Base-by-base conservation (phyloP, 75 land plant genomes). In the Isoetes taiwanensis region DNA sequence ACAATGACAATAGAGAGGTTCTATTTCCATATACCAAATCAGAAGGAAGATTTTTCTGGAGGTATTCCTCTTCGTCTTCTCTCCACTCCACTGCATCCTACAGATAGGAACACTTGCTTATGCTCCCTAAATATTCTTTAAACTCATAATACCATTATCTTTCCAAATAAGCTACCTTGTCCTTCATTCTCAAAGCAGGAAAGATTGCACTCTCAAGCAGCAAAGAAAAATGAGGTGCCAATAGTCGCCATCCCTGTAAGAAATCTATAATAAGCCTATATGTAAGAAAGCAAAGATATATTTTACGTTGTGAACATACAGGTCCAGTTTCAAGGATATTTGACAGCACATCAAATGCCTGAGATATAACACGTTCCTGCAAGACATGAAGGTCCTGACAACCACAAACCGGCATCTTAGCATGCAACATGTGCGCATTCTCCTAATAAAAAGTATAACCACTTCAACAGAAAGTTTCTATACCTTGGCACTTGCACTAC, bases 191-290 rank as follows among this genome's bases (percentile, higher is more conserved):
- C 34, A 88, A 68, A 40, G 85, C 71, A 35, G 95, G 85, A 40
- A 88, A 84, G 35, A 88, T 84, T n/a, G 82, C 89, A 56, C 41
- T 43, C 38, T 88, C 90, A 64, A 88, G 38, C 53, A 88, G 57
- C 11, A 57, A 63, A 37, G 78, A 69, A 65, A 88, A 84, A 63
- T 78, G 76, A 14, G 90, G 73, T 35, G 95, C 76, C 64, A 88
- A 77, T 38, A 84, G 56, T 58, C 90, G 77, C 95, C 95, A 88
- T 39, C 95, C 95, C 95, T 88, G 79, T 31, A 34, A 11, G n/a
- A 28, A 52, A 17, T n/a, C n/a, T n/a, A n/a, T n/a, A n/a, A n/a
- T n/a, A n/a, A n/a, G 39, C 39, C 39, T 6, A 3, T 11, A 21
- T 41, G 20, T 16, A 17, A 24, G 17, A 37, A 25, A 24, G n/a